Conservation (phyloP, 2,329 filamentous ascomycete genomes). For the Scedosporium boydii region DNA sequence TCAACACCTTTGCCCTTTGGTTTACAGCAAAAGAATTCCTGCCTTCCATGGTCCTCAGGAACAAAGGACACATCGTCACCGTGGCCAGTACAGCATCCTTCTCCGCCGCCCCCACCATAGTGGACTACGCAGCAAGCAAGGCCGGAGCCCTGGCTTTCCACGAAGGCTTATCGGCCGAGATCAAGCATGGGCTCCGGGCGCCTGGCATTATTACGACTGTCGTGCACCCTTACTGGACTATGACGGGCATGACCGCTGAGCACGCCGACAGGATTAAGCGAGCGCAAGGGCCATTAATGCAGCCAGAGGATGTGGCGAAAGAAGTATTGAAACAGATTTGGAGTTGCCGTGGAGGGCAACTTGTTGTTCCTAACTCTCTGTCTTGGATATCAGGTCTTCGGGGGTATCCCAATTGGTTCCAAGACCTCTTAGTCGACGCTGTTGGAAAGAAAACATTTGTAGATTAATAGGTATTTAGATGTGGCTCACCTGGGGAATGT, state of each 20-base stretch:
- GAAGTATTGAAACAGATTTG: constrained; percentile 11
- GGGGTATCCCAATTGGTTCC: background rate
- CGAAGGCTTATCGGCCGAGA: constrained; percentile 52
- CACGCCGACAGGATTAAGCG: background rate
- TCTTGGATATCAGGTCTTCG: background rate
- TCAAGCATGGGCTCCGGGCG: constrained; percentile 50
- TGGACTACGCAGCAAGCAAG: constrained; percentile 61
- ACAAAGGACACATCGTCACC: constrained; percentile 67
- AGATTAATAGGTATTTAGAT: no score
- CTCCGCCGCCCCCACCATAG: constrained; percentile 50
- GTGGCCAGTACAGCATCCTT: constrained; percentile 57
- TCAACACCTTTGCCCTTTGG: constrained; percentile 61
- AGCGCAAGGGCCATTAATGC: background rate
- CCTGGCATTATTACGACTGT: constrained; percentile 55
- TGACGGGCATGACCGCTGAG: background rate
- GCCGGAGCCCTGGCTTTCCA: constrained; percentile 58
- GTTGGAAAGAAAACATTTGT: no score
- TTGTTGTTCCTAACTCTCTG: background rate
- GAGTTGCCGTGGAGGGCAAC: constrained; percentile 5
- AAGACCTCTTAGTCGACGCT: background rate
- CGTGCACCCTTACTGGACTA: constrained; percentile 42
- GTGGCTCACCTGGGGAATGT: no score
- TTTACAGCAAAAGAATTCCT: constrained; percentile 59
- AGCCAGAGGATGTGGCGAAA: constrained; percentile 17
- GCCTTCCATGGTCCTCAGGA: constrained; percentile 49